phyloP scores from a whole-genome alignment of 2,329 filamentous ascomycete species.

The Monosporascus ibericus region DNA sequence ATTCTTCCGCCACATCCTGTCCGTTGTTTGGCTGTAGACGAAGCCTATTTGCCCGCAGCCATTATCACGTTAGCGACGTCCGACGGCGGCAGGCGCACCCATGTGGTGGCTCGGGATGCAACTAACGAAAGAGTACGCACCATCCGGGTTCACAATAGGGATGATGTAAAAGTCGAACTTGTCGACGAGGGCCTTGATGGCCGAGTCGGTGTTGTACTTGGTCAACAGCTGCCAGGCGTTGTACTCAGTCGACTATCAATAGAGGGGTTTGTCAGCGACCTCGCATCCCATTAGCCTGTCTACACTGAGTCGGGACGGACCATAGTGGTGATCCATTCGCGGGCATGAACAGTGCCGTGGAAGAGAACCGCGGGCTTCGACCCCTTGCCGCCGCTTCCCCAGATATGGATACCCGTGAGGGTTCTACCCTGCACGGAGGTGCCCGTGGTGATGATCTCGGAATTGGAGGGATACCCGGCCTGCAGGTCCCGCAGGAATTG shows the following conservation, averaged over 20 bases:
- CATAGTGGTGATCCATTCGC: conserved; percentile 26
- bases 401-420: conserved; percentile 57
- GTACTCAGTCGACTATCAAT: conserved; percentile 36
- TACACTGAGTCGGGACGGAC: conserved; percentile 1
- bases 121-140: conserved; percentile 18
- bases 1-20: conserved; percentile 50
- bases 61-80: neutral
- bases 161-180: conserved; percentile 55
- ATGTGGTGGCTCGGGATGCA: neutral
- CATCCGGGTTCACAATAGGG: conserved; percentile 48
- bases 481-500: conserved; percentile 41
- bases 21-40: conserved; percentile 42
- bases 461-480: conserved; percentile 37
- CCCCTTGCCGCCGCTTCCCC: conserved; percentile 38
- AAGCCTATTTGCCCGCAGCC: conserved; percentile 32
- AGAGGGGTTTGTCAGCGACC: conserved; percentile 3
- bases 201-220: conserved; percentile 34
- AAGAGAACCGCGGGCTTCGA: conserved; percentile 44
- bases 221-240: conserved; percentile 40
- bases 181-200: conserved; percentile 41
- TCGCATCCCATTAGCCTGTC: no score
- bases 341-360: conserved; percentile 36
- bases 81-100: no score
- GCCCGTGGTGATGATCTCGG: conserved; percentile 42
- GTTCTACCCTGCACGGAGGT: conserved; percentile 37